These are phyloP conservation scores for Cicer pinnatifidum DNA, from an alignment of 306 rosid species.

Conservation along the genomic window DNA sequence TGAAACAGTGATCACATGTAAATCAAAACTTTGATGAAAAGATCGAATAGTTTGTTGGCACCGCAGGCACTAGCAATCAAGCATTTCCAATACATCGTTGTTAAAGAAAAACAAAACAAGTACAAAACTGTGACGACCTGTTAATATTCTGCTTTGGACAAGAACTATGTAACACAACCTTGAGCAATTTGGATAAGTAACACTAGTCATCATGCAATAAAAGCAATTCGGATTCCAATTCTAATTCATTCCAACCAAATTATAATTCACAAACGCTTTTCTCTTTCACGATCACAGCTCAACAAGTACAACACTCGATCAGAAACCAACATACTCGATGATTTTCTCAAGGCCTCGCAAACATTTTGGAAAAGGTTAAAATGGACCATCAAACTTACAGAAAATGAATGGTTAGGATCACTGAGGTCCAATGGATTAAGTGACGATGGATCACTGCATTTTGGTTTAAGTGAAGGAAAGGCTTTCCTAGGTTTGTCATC, in stretches of 20 bases:
- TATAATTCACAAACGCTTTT: conserved; percentile 16
- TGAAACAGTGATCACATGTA: conserved; percentile 38
- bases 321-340: conserved; percentile 15
- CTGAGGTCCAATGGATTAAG: conserved; percentile 46
- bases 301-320: conserved; percentile 12
- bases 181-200: conserved; percentile 28
- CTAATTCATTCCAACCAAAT: conserved; percentile 27
- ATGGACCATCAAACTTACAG: conserved; percentile 60
- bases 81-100: conserved; percentile 3
- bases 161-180: background rate
- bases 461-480: conserved; percentile 41
- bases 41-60: conserved; percentile 9
- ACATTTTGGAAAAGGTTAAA: background rate
- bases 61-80: background rate
- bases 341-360: conserved; percentile 4
- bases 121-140: background rate
- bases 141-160: background rate
- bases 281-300: conserved; percentile 8
- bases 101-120: conserved; percentile 14
- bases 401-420: conserved; percentile 49
- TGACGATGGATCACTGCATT: conserved; percentile 43
- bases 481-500: conserved; percentile 48
- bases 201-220: background rate
- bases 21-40: conserved; percentile 4
- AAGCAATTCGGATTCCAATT: conserved; percentile 40